These are phyloP conservation scores for Hymenoscyphus scutula DNA, from an alignment of 2,329 filamentous ascomycete genomes.

Conservation along the genomic window DNA sequence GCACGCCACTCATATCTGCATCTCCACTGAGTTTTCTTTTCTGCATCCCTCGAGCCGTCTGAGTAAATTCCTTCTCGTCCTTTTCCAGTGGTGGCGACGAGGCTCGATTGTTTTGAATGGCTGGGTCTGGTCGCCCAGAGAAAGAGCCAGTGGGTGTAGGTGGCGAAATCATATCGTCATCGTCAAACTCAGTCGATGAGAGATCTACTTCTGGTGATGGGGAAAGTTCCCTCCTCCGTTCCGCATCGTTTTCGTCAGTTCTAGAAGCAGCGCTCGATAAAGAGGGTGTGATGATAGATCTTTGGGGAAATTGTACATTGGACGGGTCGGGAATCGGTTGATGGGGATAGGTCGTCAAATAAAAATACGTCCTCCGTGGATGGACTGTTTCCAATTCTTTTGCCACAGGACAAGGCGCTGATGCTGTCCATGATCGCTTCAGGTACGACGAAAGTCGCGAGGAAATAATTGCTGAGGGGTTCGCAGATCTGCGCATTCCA, in stretches of 20 bases:
- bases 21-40: slow-evolving; percentile 57
- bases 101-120: slow-evolving; percentile 64
- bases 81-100: slow-evolving; percentile 86
- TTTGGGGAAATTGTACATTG: slow-evolving; percentile 47
- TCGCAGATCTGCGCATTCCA: slow-evolving; percentile 71
- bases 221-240: slow-evolving; percentile 68
- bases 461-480: slow-evolving; percentile 91
- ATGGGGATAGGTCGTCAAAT: slow-evolving; percentile 82
- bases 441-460: slow-evolving; percentile 87
- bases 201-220: slow-evolving; percentile 93
- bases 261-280: slow-evolving; percentile 67
- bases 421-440: slow-evolving; percentile 78
- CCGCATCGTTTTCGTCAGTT: slow-evolving; percentile 70
- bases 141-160: slow-evolving; percentile 64
- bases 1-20: slow-evolving; percentile 53
- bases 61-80: slow-evolving; percentile 95
- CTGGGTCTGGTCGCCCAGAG: slow-evolving; percentile 44
- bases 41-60: slow-evolving; percentile 79
- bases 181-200: slow-evolving; percentile 81
- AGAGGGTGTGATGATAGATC: slow-evolving; percentile 76
- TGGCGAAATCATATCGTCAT: slow-evolving; percentile 61
- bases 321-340: slow-evolving; percentile 73
- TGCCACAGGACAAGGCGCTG: slow-evolving; percentile 79
- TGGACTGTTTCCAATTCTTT: slow-evolving; percentile 93
- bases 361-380: slow-evolving; percentile 94